phyloP scores from a whole-genome alignment of 805 yeast species.

The Monosporozyma siamensis region DNA sequence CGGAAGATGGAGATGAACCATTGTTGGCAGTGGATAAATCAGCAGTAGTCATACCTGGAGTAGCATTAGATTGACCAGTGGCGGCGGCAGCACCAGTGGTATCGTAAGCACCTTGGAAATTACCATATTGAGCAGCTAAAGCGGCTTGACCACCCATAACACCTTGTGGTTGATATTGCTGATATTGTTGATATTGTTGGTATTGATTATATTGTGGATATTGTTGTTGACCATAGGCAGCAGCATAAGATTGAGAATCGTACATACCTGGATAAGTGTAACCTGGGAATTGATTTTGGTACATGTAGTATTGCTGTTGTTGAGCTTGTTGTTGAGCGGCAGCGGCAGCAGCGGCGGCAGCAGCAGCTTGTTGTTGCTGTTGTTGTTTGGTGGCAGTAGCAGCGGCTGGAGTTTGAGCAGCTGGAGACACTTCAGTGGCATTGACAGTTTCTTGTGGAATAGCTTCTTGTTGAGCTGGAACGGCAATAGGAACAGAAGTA shows the following conservation, averaged over 20 bases:
- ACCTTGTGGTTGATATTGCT: conserved; percentile 8
- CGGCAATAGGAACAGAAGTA: conserved; percentile 3
- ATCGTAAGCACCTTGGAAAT: neutral
- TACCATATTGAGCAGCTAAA: conserved; percentile 2
- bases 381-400: conserved; percentile 11
- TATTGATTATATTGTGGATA: conserved; percentile 27
- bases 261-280: conserved; percentile 31
- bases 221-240: conserved; percentile 27
- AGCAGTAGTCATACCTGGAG: conserved; percentile 19
- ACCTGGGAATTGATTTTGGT: conserved; percentile 31
- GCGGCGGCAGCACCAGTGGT: neutral
- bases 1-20: conserved; percentile 18
- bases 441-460: conserved; percentile 8
- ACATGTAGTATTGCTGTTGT: conserved; percentile 31
- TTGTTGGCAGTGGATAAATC: conserved; percentile 8
- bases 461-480: conserved; percentile 14
- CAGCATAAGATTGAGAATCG: conserved; percentile 23
- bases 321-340: conserved; percentile 15
- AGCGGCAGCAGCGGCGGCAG: conserved; percentile 15
- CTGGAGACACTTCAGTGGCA: conserved; percentile 2
- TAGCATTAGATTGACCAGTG: conserved; percentile 12
- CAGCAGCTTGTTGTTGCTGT: conserved; percentile 22
- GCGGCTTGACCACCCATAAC: conserved; percentile 2
- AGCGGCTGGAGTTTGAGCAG: conserved; percentile 13
- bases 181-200: conserved; percentile 23